These are phyloP conservation scores for Talaromyces sp. DNA, from an alignment of 2,329 filamentous ascomycete species.

Conservation along the genomic window DNA sequence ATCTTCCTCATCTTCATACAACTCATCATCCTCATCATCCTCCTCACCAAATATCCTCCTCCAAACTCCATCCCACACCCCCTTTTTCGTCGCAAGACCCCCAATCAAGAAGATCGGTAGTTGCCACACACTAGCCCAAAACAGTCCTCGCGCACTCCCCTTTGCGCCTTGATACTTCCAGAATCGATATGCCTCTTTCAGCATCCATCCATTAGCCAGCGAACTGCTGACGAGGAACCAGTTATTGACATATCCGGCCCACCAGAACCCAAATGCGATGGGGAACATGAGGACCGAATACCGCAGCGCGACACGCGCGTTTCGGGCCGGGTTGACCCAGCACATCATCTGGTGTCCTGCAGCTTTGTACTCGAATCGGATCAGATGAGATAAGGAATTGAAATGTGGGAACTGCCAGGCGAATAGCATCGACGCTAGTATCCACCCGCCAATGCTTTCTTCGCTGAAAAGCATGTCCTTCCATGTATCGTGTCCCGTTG, in stretches of 20 bases:
- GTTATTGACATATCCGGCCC: slow-evolving; percentile 77
- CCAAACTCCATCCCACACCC: slow-evolving; percentile 83
- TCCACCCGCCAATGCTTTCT: slow-evolving; percentile 75
- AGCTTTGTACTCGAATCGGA: slow-evolving; percentile 81
- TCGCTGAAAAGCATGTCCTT: slow-evolving; percentile 73
- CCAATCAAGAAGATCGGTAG: slow-evolving; percentile 84
- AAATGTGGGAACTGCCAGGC: slow-evolving; percentile 99
- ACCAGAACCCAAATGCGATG: slow-evolving; percentile 77
- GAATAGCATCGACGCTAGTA: slow-evolving; percentile 79
- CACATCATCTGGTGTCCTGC: slow-evolving; percentile 71
- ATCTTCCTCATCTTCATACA: slow-evolving; percentile 43
- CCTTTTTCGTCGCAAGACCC: slow-evolving; percentile 90
- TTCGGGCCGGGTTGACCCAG: slow-evolving; percentile 83
- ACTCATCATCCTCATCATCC: slow-evolving; percentile 55
- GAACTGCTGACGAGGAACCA: slow-evolving; percentile 78
- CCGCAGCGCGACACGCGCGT: slow-evolving; percentile 80
- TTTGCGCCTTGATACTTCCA: slow-evolving; percentile 75
- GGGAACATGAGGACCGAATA: slow-evolving; percentile 86
- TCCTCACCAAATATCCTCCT: slow-evolving; percentile 61
- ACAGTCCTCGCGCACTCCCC: slow-evolving; percentile 78
- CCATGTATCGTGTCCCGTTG: slow-evolving; percentile 68
- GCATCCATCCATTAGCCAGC: slow-evolving; percentile 82
- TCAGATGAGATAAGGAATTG: slow-evolving; percentile 86
- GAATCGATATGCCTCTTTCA: slow-evolving; percentile 75
- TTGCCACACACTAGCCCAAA: slow-evolving; percentile 99